Evolutionary conservation across 768 basidiomycete genomes (phyloP), one percentile per base, ranked within the genome.

Genomic region (Candolleomyces efflorescens): DNA sequence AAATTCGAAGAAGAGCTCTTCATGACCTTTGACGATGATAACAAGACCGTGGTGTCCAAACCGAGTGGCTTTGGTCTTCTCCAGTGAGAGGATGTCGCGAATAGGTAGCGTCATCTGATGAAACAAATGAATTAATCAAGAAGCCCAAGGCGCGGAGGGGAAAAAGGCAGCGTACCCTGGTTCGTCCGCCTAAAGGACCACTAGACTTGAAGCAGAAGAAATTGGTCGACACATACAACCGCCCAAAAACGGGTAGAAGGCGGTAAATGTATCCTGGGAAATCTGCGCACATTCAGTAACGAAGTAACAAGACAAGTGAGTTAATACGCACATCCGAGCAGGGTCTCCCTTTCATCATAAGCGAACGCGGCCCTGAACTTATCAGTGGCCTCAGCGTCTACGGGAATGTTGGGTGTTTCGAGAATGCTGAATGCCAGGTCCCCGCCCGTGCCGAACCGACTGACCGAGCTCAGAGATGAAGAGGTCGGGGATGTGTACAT

Each of bases 1-100:
- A 68, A 99, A 96, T 71, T 99, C 97, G 64, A 98, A 90, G 77
- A 99, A 99, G 10, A 98, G 78, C 68, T 99, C 96, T 72, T 99
- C 96, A 67, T 98, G 94, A 0, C 96, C 96, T 65, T 90, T 92
- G 64, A 99, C 85, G 54, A 98, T 87, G 56, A 98, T 78, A 37
- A 91, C 85, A 18, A 98, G 81, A 24, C 96, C 96, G 65, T 89
- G 83, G 66, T 94, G 93, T 5, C 90, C 92, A 69, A 97, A 92
- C 22, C 90, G 84, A 62, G 91, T 90, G 1, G 94, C 91, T 70
- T 87, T 92, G 9, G 89, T 86, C 68, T 84, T 89, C 71, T 97
- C 91, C 4, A 83, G 79, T 11, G 92, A 82, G 43, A 98, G 76
- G 39, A 98, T 83, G 70, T 98, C 96, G 44, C 84, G 83, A 56